Percentiles rank a stretch among this genome's conserved stretches.
These are phyloP conservation scores for Herpetomonas tarakana DNA, from an alignment of 208 protist species.

Conservation along the genomic window DNA sequence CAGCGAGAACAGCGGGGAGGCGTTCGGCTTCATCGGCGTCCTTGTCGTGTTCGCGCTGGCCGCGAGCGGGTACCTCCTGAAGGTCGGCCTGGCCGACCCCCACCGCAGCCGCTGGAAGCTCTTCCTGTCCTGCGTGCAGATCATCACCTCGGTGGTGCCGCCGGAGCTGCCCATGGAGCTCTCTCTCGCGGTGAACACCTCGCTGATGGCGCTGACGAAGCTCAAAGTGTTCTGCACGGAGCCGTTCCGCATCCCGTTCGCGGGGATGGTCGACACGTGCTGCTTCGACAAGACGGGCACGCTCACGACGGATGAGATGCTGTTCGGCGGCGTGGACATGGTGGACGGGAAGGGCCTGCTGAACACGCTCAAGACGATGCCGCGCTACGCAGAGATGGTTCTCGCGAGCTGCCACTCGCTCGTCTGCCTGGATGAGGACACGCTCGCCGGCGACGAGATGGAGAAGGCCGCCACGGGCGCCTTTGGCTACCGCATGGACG, in stretches of 20 bases:
- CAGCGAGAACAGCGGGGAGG: constrained; percentile 95
- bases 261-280: constrained; percentile 97
- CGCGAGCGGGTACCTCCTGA: constrained; percentile 95
- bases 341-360: constrained; percentile 87
- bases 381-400: constrained; percentile 68
- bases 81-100: constrained; percentile 80
- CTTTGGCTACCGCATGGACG: constrained; percentile 83
- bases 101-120: constrained; percentile 94
- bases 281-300: constrained; percentile 99
- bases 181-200: constrained; percentile 98
- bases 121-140: constrained; percentile 97
- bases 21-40: constrained; percentile 96
- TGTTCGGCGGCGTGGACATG: constrained; percentile 89
- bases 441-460: constrained; percentile 96
- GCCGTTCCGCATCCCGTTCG: constrained; percentile 99
- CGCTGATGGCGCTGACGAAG: constrained; percentile 91
- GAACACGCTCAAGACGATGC: constrained; percentile 75
- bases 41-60: constrained; percentile 97
- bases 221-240: constrained; percentile 95
- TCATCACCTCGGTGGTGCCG: constrained; percentile 98
- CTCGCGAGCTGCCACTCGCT: constrained; percentile 89
- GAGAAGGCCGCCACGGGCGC: constrained; percentile 92
- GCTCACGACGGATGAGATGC: constrained; percentile 95
- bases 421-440: constrained; percentile 84
- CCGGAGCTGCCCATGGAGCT: constrained; percentile 99